Percentiles rank a stretch among this genome's conserved stretches.
Evolutionary conservation across 2,329 filamentous ascomycete species (phyloP).

Genomic region (Periconia macrospinosa): DNA sequence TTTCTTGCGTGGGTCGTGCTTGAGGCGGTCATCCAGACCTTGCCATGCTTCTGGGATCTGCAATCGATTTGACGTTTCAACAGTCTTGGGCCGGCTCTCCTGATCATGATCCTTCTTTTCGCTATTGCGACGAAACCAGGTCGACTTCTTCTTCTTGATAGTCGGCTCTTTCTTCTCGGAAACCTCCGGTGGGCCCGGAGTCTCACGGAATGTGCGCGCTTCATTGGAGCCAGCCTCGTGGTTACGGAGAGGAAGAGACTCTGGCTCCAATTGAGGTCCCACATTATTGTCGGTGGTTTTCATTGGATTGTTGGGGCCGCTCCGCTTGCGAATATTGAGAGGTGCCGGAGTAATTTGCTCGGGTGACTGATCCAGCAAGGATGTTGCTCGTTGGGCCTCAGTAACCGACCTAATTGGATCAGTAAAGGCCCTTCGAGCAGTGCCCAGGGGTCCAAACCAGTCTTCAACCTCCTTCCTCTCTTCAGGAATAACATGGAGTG

Average conservation of each 20-base stretch:
- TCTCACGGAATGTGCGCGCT: slow-evolving; percentile 6
- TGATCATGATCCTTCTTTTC: slow-evolving; percentile 38
- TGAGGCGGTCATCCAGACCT: slow-evolving; percentile 39
- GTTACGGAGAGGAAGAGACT: slow-evolving; percentile 21
- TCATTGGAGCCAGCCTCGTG: slow-evolving; percentile 21
- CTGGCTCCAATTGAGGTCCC: slow-evolving; percentile 18
- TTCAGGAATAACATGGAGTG: slow-evolving; percentile 56
- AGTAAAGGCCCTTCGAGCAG: slow-evolving; percentile 46
- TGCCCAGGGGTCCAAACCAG: slow-evolving; percentile 28
- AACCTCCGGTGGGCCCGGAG: slow-evolving; percentile 4
- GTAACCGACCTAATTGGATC: slow-evolving; percentile 39
- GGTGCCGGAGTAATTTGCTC: slow-evolving; percentile 57
- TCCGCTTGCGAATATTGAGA: slow-evolving; percentile 58
- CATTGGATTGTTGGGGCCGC: slow-evolving; percentile 34
- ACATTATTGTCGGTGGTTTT: slow-evolving; percentile 13
- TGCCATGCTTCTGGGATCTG: slow-evolving; percentile 42
- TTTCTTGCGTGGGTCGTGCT: slow-evolving; percentile 13
- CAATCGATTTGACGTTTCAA: slow-evolving; percentile 14
- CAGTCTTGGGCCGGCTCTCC: slow-evolving; percentile 22
- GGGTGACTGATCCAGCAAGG: slow-evolving; percentile 57
- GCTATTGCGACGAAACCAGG: slow-evolving; percentile 47
- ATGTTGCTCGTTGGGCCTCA: slow-evolving; percentile 26
- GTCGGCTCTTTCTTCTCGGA: slow-evolving; percentile 27
- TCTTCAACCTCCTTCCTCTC: slow-evolving; percentile 47
- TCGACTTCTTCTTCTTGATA: slow-evolving; percentile 49